phyloP scores from a whole-genome alignment of 192 early-diverging fungal genomes.

The Entophlyctis luteolus region DNA sequence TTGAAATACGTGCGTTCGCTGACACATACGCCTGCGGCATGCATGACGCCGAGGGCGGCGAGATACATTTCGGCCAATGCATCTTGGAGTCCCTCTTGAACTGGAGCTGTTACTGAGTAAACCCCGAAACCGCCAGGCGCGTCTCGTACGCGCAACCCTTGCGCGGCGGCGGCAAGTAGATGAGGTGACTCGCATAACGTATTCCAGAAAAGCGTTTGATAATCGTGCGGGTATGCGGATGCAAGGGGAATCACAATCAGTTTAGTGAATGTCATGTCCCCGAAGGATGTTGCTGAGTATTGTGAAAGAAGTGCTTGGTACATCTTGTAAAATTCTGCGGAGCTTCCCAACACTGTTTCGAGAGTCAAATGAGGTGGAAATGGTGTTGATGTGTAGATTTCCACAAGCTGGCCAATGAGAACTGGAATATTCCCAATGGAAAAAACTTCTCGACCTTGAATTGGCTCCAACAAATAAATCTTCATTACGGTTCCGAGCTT shows the following conservation, averaged over 20 bases:
- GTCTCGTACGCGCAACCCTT: too few species aligned
- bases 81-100: too few species aligned
- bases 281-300: slow-evolving; percentile 37
- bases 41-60: too few species aligned
- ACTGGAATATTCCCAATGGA: background rate
- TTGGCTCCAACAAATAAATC: background rate
- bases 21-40: too few species aligned
- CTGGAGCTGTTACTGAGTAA: too few species aligned
- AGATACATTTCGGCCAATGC: too few species aligned
- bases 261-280: slow-evolving; percentile 29
- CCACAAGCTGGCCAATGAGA: background rate
- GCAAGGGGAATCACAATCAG: slow-evolving; percentile 33
- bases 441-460: background rate
- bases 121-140: too few species aligned
- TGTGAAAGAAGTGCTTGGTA: slow-evolving; percentile 40
- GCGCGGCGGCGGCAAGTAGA: too few species aligned
- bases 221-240: slow-evolving; percentile 36
- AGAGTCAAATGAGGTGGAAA: background rate
- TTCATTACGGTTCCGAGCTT: background rate
- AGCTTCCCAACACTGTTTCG: slow-evolving; percentile 16
- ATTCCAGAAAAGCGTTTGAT: slow-evolving; percentile 38
- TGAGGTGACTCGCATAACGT: too few species aligned
- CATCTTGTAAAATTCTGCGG: slow-evolving; percentile 34
- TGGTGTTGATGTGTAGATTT: background rate
- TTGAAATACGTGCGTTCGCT: too few species aligned